These are phyloP conservation scores for Mortierella sp. DNA, from an alignment of 371 early-diverging fungal species.

Conservation along the genomic window DNA sequence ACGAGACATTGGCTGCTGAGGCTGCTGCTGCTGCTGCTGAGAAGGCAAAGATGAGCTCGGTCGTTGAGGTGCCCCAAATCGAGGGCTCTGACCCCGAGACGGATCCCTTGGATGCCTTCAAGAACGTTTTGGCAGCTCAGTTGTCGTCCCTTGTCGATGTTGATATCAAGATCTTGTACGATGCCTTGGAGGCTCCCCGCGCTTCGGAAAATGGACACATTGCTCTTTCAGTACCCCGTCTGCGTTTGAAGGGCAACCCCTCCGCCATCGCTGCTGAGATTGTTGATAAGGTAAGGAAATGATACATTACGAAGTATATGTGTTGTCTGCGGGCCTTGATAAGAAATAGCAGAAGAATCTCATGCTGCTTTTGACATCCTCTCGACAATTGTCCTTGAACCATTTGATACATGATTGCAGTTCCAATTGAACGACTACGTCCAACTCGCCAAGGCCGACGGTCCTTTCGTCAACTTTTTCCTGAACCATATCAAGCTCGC, in stretches of 20 bases:
- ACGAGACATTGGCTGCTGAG: slow-evolving; percentile 39
- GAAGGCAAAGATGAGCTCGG: slow-evolving; percentile 52
- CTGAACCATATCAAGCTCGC: slow-evolving; percentile 72
- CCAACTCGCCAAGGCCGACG: slow-evolving; percentile 66
- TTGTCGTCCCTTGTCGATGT: slow-evolving; percentile 60
- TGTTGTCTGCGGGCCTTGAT: too few relatives aligned
- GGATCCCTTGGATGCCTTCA: slow-evolving; percentile 69
- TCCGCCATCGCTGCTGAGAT: slow-evolving; percentile 78
- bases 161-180: slow-evolving; percentile 60
- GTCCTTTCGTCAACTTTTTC: slow-evolving; percentile 90
- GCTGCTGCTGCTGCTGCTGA: slow-evolving; percentile 38
- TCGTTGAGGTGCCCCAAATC: slow-evolving; percentile 46
- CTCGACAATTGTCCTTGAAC: too few relatives aligned
- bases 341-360: too few relatives aligned
- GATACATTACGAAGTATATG: too few relatives aligned
- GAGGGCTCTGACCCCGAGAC: slow-evolving; percentile 62
- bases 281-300: slow-evolving; percentile 73
- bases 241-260: slow-evolving; percentile 89
- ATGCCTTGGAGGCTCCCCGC: slow-evolving; percentile 70
- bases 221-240: slow-evolving; percentile 86
- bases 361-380: too few relatives aligned
- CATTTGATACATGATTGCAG: slow-evolving; percentile 55
- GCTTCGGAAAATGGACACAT: slow-evolving; percentile 79
- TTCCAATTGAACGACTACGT: slow-evolving; percentile 75
- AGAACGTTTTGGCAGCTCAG: slow-evolving; percentile 64